Conservation (phyloP, 768 basidiomycete species). For the Lentinula edodes region DNA sequence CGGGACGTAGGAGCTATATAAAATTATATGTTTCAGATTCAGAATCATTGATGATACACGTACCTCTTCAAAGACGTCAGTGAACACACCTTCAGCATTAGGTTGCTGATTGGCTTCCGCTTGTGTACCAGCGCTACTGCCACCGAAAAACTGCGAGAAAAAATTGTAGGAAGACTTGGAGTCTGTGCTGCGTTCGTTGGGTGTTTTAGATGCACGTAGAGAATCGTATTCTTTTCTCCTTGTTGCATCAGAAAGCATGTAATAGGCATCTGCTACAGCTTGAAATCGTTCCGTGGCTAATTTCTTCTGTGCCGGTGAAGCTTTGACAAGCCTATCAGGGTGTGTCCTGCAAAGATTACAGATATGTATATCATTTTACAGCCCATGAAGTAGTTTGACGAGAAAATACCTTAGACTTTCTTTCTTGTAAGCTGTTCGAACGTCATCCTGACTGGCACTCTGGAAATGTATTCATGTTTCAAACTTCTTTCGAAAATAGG, state of each 20-base stretch:
- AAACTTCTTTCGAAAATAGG: too few species aligned
- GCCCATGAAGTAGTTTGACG: neutral
- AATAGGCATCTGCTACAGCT: conserved; percentile 89
- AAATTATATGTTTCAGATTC: neutral
- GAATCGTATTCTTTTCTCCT: conserved; percentile 70
- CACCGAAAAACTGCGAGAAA: conserved; percentile 68
- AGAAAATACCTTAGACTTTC: conserved; percentile 63
- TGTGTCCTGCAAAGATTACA: conserved; percentile 57
- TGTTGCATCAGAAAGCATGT: conserved; percentile 77
- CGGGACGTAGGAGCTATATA: conserved; percentile 67
- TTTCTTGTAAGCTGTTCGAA: conserved; percentile 73
- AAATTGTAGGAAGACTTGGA: conserved; percentile 68
- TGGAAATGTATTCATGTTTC: conserved; percentile 11
- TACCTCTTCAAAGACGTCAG: conserved; percentile 90
- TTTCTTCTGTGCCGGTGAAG: conserved; percentile 63
- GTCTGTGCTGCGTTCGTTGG: conserved; percentile 49
- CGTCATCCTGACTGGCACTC: conserved; percentile 61
- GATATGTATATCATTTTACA: conserved; percentile 9
- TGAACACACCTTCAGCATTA: conserved; percentile 77
- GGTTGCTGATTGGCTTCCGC: conserved; percentile 43
- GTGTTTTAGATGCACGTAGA: conserved; percentile 51
- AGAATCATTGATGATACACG: conserved; percentile 11
- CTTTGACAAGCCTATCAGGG: conserved; percentile 77
- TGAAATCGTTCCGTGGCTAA: conserved; percentile 82
- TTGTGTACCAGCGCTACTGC: conserved; percentile 26